Evolutionary conservation across 345 rosid genomes (phyloP), one percentile per base, ranked within the genome.

Genomic region (Gossypium ekmanianum): DNA sequence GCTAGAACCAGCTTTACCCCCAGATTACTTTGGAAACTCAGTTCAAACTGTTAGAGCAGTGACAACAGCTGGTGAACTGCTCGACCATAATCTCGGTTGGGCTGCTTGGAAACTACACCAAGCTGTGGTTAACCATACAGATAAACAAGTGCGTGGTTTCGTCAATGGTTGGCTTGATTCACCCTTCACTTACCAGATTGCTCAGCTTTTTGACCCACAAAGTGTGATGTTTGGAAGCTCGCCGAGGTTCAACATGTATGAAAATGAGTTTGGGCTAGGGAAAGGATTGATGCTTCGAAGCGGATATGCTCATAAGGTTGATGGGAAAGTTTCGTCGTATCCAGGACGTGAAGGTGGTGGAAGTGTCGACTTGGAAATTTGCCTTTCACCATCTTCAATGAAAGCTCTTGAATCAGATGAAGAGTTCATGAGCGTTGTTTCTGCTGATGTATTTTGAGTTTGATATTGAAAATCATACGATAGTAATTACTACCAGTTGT

Each of bases 151-250:
- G 7, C 7, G 41, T 34, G 7, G 7, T 34, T 34, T 34, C 7
- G 41, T 34, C 7, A 34, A 34, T 34, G 41, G 7, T 34, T 34
- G 41, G 41, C 41, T 34, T 34, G 41, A 34, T 34, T 34, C 77
- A 1, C 97, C 87, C 0, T 55, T 7, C 1, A 20, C 89, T 39
- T 87, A 83, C 80, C 82, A 80, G 13, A 20, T 90, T 1, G 86
- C 29, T 9, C 76, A 71, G 61, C 10, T 75, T 65, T 90, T 91
- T 59, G 91, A 87, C 71, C 91, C 87, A 0, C 4, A 67, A 48
- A 90, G 87, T 45, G 78, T 91, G 75, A 77, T 89, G 91, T 83
- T 90, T 81, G 97, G 95, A 73, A 89, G 98, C 76, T 91, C 97
- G 0, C 97, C 94, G 3, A 81, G 94, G 78, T 93, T 93, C 75